A percentile compares a stretch with the other conserved stretches of the same genome.
phyloP scores from a whole-genome alignment of 805 yeast species.

The Torulaspora maleeae region DNA sequence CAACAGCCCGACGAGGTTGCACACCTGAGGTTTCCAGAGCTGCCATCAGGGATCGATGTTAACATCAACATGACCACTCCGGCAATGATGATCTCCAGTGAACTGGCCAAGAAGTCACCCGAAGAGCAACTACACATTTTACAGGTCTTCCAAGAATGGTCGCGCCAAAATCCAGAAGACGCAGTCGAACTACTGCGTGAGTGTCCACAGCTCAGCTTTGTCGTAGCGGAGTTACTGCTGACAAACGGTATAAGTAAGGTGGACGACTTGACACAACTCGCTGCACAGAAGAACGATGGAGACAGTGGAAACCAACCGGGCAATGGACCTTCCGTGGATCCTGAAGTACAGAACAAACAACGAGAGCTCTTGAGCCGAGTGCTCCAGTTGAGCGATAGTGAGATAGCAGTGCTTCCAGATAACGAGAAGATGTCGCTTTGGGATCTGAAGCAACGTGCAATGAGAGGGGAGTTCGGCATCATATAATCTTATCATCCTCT shows the following conservation, averaged over 20 bases:
- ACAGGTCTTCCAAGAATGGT: conserved; percentile 46
- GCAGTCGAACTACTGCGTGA: conserved; percentile 57
- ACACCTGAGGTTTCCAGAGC: conserved; percentile 39
- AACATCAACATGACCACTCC: conserved; percentile 37
- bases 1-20: conserved; percentile 11
- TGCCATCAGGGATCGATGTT: conserved; percentile 52
- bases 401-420: conserved; percentile 45
- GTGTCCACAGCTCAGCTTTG: conserved; percentile 79
- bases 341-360: conserved; percentile 36
- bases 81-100: conserved; percentile 37
- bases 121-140: conserved; percentile 28
- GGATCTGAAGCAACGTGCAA: conserved; percentile 36
- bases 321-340: conserved; percentile 19
- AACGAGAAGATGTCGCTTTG: conserved; percentile 43
- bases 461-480: conserved; percentile 35
- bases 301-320: conserved; percentile 24
- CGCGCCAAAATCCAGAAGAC: conserved; percentile 50
- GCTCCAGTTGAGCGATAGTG: conserved; percentile 48
- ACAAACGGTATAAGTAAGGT: conserved; percentile 34
- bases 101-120: conserved; percentile 23
- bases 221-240: conserved; percentile 69
- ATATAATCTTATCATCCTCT: conserved; percentile 7
- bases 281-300: conserved; percentile 31
- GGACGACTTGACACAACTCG: conserved; percentile 34
- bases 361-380: conserved; percentile 48